Base-by-base conservation (phyloP, 495 filamentous ascomycete species). In the Thozetella sp. region DNA sequence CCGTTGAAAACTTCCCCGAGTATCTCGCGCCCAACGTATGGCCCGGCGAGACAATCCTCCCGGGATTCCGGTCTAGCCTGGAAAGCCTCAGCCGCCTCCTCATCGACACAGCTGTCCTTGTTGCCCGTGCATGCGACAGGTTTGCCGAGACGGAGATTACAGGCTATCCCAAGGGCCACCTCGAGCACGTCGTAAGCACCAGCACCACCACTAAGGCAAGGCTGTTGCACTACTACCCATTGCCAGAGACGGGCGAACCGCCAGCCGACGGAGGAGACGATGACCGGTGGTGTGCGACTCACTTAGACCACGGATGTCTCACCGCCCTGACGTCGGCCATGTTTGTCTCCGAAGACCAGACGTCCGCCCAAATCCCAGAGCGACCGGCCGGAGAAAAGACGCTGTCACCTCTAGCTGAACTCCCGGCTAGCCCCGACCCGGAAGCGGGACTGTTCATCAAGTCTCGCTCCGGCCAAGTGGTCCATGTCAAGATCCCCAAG, bases 231-330 rank as follows among this genome's bases (percentile, higher is more conserved):
- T 99, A 99, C 75, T 99, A 93, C 66, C 96, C 91, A 2, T 74
- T 83, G 56, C 76, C 82, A 1, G 62, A 71, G 0, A 56, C 55
- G 4, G 50, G 60, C 3, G 45, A 59, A 19, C 59, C 57, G 13
- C 57, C 63, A 43, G 54, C 57, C 55, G 71, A 73, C 23, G 65
- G 60, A 1, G 72, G 78, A 3, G 65, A 71, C 37, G 87, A 90
- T 56, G 94, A 97, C 71, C 91, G 93, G 70, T 99, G 95, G 95
- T 99, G 95, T 73, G 91, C 93, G 2, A 97, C 93, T 1, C 96
- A 99, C 70, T 76, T 94, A 51, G 94, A 97, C 71, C 92, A 97
- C 63, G 93, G 94, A 53, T 97, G 95, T 71, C 79, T 99, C 23
- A 97, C 93, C 0, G 95, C 94, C 19, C 81, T 99, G 27, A 99